Percentiles rank a stretch among this genome's conserved stretches.
Conservation (phyloP, 164 flowering plant species). For the Vitis labrusca region DNA sequence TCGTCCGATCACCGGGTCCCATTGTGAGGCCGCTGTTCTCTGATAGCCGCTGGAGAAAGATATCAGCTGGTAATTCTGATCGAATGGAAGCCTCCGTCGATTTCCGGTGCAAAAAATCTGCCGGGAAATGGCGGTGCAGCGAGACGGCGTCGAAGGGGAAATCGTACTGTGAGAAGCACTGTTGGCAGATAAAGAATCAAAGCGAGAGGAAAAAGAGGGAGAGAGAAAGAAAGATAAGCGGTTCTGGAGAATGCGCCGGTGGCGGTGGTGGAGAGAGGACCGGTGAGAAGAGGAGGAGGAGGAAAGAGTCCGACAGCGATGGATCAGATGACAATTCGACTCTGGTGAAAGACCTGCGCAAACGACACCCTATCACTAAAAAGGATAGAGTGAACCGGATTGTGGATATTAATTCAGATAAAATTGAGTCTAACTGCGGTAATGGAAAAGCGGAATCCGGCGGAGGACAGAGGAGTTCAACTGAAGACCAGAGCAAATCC, state of each 20-base stretch:
- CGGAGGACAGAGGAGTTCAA: neutral
- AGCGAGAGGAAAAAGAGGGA: neutral
- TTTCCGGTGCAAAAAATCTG: neutral
- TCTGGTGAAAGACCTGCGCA: neutral
- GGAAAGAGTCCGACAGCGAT: neutral
- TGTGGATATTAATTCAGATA: neutral
- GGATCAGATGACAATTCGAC: conserved; percentile 5
- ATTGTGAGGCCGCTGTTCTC: too few species aligned
- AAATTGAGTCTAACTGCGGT: neutral
- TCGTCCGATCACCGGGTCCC: too few species aligned
- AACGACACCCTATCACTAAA: neutral
- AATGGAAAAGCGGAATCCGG: neutral
- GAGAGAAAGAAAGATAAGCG: neutral
- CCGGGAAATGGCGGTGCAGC: neutral
- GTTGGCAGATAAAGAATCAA: neutral
- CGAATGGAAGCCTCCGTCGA: too few species aligned
- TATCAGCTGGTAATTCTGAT: too few species aligned
- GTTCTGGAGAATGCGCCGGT: neutral
- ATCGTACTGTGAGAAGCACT: conserved; percentile 11
- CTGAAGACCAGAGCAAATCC: neutral
- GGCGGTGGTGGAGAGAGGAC: neutral
- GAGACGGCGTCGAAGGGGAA: conserved; percentile 9
- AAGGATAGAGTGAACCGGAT: neutral
- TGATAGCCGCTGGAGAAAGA: too few species aligned
- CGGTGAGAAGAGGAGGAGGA: conserved; percentile 12